Conservation (phyloP, 257 asterid genomes). For the Solanum pinnatisectum region DNA sequence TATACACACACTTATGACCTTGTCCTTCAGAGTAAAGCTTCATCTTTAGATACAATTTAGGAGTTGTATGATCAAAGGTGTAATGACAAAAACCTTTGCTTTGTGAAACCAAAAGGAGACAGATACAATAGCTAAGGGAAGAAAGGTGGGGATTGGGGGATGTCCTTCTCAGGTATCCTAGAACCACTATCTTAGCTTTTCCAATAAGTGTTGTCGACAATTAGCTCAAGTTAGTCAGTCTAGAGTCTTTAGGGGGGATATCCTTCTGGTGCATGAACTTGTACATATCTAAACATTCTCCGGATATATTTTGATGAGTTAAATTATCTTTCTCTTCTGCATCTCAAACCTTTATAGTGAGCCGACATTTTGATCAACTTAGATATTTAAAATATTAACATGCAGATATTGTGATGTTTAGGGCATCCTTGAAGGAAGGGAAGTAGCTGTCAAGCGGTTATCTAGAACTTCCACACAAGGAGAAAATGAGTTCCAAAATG, state of each 20-base stretch:
- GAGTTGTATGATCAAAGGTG: not conserved
- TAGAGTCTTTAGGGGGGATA: not conserved
- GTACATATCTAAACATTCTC: too few species aligned
- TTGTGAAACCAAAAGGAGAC: not conserved
- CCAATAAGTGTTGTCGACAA: not conserved
- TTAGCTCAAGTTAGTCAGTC: not conserved
- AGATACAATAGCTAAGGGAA: not conserved
- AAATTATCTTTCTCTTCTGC: too few species aligned
- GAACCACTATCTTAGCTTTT: not conserved
- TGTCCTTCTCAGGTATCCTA: not conserved
- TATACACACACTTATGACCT: not conserved
- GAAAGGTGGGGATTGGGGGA: not conserved
- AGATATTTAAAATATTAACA: not conserved
- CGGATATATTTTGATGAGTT: too few species aligned
- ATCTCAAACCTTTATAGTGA: too few species aligned
- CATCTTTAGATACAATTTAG: not conserved
- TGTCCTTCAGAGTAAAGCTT: not conserved
- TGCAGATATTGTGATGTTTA: not conserved
- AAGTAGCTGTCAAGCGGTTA: constrained; percentile 47
- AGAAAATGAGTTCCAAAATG: constrained; percentile 43
- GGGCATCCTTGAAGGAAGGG: constrained; percentile 39
- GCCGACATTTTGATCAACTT: not conserved
- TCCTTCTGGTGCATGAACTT: too few species aligned
- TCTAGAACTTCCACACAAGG: constrained; percentile 45
- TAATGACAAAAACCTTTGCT: not conserved